phyloP scores from a whole-genome alignment of 495 filamentous ascomycete species.

The Friedmanniomyces simplex region DNA sequence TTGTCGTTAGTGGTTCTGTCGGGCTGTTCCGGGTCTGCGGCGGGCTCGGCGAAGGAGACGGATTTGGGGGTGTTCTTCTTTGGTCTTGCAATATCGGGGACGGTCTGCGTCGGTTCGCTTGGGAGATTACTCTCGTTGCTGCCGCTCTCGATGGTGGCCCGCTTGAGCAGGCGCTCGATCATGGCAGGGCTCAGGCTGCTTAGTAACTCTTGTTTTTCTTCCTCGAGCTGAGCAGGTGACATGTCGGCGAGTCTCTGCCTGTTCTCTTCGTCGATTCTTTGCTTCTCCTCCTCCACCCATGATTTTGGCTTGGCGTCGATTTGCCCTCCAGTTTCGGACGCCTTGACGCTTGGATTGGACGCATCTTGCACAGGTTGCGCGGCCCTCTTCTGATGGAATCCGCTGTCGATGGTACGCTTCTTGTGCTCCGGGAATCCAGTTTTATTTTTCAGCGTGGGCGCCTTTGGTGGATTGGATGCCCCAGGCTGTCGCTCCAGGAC shows the following conservation, averaged over 20 bases:
- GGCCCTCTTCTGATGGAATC: slow-evolving; percentile 63
- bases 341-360: neutral
- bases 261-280: slow-evolving; percentile 73
- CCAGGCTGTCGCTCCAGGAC: slow-evolving; percentile 60
- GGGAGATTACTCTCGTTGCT: slow-evolving; percentile 20
- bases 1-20: too few relatives aligned
- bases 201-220: slow-evolving; percentile 65
- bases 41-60: slow-evolving; percentile 9
- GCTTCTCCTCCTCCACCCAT: slow-evolving; percentile 49
- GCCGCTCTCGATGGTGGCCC: slow-evolving; percentile 67
- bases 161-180: slow-evolving; percentile 63
- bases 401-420: slow-evolving; percentile 58
- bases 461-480: slow-evolving; percentile 48
- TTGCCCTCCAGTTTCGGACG: neutral
- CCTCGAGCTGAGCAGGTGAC: slow-evolving; percentile 69
- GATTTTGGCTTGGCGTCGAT: neutral
- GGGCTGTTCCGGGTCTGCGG: too few relatives aligned
- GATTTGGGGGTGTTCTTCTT: neutral
- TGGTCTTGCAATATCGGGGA: neutral
- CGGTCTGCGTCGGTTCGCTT: neutral
- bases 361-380: neutral
- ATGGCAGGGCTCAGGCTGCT: slow-evolving; percentile 55
- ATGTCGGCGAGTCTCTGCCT: slow-evolving; percentile 60
- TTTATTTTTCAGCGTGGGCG: slow-evolving; percentile 47
- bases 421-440: slow-evolving; percentile 78